Conservation (phyloP, 148 eudicot genomes). For the Silene uniflora region DNA sequence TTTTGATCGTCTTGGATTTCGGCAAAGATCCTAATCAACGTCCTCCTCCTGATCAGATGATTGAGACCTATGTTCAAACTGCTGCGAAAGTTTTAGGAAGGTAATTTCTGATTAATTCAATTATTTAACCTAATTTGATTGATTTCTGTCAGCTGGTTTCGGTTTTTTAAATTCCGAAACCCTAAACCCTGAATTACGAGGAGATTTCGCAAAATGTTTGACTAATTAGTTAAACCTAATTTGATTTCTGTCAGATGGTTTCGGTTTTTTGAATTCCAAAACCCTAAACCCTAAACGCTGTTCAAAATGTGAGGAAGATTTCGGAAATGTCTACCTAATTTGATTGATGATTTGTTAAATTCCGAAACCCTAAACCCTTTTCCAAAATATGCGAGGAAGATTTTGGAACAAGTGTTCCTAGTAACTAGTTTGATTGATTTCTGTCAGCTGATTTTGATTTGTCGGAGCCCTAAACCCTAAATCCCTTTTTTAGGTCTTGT, state of each 20-base stretch:
- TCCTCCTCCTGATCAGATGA: conserved; percentile 61
- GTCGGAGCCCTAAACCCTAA: not conserved
- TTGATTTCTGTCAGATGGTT: not conserved
- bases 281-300: not conserved
- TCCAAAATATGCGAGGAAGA: no score
- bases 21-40: conserved; percentile 41
- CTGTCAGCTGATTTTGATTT: not conserved
- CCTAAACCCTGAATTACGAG: no score
- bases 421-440: no score
- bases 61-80: conserved; percentile 74
- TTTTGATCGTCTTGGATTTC: conserved; percentile 88
- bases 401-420: no score
- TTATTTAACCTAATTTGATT: not conserved
- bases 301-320: no score
- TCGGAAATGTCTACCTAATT: no score
- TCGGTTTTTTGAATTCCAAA: no score
- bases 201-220: not conserved
- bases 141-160: not conserved
- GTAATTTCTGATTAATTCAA: conserved; percentile 20
- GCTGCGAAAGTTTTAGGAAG: conserved; percentile 82
- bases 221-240: not conserved
- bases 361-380: no score
- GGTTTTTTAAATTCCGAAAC: no score
- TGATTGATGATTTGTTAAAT: no score
- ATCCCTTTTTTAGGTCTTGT: no score